Evolutionary conservation across 805 yeast genomes (phyloP), one percentile per base, ranked within the genome.

Genomic region (Pichia kluyveri): DNA sequence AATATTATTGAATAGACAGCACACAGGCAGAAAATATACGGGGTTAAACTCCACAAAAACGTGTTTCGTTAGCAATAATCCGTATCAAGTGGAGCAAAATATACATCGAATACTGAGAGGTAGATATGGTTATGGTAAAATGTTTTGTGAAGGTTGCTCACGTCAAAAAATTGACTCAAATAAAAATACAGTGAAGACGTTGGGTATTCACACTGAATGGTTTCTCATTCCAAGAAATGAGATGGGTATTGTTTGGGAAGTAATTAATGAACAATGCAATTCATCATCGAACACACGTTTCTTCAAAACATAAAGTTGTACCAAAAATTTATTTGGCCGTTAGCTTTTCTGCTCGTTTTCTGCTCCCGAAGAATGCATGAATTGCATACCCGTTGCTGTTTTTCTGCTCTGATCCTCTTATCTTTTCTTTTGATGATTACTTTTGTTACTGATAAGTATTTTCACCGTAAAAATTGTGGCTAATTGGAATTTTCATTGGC

Each of bases 141-240:
- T 78, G 14, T 68, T 62, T 46, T 78, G 83, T 57, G 68, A 68
- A 14, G 75, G 75, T 4, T 77, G 82, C 56, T 46, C 41, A 14
- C 32, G 40, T 4, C n/a, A 38, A 30, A 48, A 38, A 27, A 8
- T 38, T 34, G 45, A 34, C 42, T 42, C 38, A 23, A 43, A 36
- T 18, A 34, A 11, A 12, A 12, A 38, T 27, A 31, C 30, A 15
- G 23, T 23, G 15, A 49, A 37, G 19, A 32, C 19, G 0, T 10
- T 37, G 9, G 62, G 61, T 5, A 55, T 57, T 12, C 83, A 78
- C 56, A 66, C 66, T 15, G 83, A 78, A 55, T 78, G 83, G 82
- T 78, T 78, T 51, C 58, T 76, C n/a, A 58, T 78, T 0, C 80
- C 81, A 0, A 68, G 75, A 49, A 57, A 53, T 28, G 69, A 70